Base-by-base conservation (phyloP, 1,284 basidiomycete species). In the Puccinia hordei region DNA sequence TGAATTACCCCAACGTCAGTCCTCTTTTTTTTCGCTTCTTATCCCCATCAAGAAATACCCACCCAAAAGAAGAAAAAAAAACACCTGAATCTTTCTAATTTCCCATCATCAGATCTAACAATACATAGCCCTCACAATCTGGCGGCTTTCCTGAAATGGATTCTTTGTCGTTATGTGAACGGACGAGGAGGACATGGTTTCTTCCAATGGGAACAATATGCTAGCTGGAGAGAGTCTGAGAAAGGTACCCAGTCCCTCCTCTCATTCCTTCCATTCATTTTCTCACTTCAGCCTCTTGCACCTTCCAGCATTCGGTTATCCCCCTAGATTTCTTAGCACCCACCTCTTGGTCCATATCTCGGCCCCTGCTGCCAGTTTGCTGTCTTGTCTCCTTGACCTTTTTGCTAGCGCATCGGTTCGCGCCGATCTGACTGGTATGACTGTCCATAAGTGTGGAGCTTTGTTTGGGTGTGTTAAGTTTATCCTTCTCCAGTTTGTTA, bases 81-180 rank as follows among this genome's bases (percentile, higher is more conserved):
- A n/a, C n/a, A 27, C 38, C 38, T 41, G 38, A 41, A 41, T 46
- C 24, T 46, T n/a, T 53, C 22, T 55, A 30, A 6, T 35, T n/a
- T 74, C 55, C 27, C 22, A 27, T 24, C 33, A n/a, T 19, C 53
- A 44, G 61, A 72, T 72, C 44, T 80, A 15, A 41, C 57, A 10
- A 66, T 73, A 17, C 51, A 71, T 30, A 19, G 57, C 55, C 44
- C 78, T 38, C 71, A 80, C 57, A 73, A 80, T 38, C 17, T 80
- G 22, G 59, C 78, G 4, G 69, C 71, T 53, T 66, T 80, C 33
- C 71, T 80, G 17, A 80, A 80, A 57, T 80, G 78, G 78, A 63
- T 80, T 24, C 49, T 80, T 10, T 53, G 71, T 27, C 55, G 78
- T 22, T 59, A 68, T 27, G 61, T 73, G 46, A 80, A 80, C 49